Evolutionary conservation across 2,329 filamentous ascomycete genomes (phyloP).

Genomic region (Xylaria sp.): DNA sequence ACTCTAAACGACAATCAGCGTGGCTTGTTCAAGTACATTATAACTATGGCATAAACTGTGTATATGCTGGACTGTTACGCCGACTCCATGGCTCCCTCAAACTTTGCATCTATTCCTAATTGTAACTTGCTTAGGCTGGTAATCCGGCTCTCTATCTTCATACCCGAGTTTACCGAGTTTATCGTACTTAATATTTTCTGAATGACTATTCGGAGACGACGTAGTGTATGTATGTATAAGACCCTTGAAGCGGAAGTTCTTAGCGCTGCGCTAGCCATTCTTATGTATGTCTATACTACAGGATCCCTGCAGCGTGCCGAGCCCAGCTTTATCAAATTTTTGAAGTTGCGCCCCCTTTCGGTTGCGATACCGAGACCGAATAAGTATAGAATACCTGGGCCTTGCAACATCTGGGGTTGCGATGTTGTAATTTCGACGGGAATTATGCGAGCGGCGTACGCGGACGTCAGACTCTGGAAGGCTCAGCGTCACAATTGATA

Average conservation of each 20-base stretch:
- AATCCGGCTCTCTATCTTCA: background rate
- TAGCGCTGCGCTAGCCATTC: background rate
- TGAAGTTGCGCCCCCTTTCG: constrained; percentile 16
- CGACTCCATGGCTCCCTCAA: background rate
- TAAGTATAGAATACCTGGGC: background rate
- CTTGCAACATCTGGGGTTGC: constrained; percentile 20
- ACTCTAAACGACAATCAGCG: background rate
- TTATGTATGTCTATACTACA: background rate
- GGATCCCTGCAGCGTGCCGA: constrained; percentile 8
- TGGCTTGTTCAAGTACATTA: background rate
- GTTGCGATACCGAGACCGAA: constrained; percentile 25
- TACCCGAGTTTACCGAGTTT: background rate
- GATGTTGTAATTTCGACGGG: constrained; percentile 25
- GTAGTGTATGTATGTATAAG: background rate
- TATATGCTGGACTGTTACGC: background rate
- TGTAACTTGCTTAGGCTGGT: background rate
- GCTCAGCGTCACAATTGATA: background rate
- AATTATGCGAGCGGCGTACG: background rate
- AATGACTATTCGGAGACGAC: background rate
- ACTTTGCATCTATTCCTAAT: background rate
- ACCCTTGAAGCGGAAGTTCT: background rate
- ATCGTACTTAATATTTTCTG: background rate
- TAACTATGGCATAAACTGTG: background rate
- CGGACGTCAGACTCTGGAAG: background rate
- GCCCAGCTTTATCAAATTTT: constrained; percentile 28